Percentiles rank a stretch among this genome's conserved stretches.
phyloP scores from a whole-genome alignment of 441 rosid species.

The Mallotus repandus region DNA sequence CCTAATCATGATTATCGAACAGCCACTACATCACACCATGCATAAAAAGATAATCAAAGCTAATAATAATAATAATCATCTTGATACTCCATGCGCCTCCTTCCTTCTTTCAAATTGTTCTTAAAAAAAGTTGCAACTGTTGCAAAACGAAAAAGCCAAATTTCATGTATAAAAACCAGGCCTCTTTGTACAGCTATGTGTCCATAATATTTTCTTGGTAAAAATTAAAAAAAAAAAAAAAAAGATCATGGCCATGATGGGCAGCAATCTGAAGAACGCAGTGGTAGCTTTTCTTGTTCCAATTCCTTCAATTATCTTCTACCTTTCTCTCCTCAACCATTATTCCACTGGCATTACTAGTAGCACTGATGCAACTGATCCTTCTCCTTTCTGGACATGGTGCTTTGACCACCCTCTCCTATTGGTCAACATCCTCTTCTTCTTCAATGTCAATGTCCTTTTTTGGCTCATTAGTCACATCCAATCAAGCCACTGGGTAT shows the following conservation, averaged over 20 bases:
- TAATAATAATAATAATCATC: not conserved
- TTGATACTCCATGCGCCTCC: not conserved
- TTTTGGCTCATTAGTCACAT: conserved; percentile 83
- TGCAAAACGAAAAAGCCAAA: not conserved
- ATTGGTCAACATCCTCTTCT: conserved; percentile 74
- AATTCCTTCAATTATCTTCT: conserved; percentile 72
- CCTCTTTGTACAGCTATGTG: not conserved
- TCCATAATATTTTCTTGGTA: no score
- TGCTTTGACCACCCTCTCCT: conserved; percentile 76
- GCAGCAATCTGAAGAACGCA: conserved; percentile 56
- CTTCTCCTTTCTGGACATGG: conserved; percentile 56
- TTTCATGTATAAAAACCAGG: not conserved
- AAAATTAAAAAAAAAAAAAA: no score
- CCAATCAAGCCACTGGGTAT: conserved; percentile 88
- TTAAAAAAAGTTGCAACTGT: not conserved
- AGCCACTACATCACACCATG: not conserved
- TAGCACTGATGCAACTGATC: conserved; percentile 7
- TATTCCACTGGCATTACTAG: not conserved
- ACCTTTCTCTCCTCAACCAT: conserved; percentile 52
- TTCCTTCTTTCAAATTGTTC: not conserved
- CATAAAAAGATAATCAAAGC: not conserved
- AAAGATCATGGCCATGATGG: conserved; percentile 28
- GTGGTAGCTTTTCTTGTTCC: conserved; percentile 66
- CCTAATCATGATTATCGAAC: conserved; percentile 16
- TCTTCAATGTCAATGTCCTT: conserved; percentile 83